phyloP scores from a whole-genome alignment of 176 grass and related monocot genomes.

The Phragmites australis region DNA sequence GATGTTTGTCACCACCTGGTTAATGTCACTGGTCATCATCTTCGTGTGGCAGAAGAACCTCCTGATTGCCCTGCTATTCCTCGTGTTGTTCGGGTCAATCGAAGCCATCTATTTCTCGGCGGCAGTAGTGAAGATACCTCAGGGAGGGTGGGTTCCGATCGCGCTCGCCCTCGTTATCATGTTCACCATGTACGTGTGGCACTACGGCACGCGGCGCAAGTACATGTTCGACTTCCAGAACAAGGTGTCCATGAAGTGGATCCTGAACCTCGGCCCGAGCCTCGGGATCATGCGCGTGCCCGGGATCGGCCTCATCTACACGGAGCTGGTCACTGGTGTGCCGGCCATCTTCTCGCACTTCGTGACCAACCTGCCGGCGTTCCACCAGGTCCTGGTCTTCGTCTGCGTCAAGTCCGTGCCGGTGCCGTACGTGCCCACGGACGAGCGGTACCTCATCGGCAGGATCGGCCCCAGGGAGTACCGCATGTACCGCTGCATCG shows the following conservation, averaged over 20 bases:
- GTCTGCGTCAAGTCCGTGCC: slow-evolving; percentile 69
- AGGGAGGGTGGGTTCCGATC: slow-evolving; percentile 71
- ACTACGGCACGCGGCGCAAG: slow-evolving; percentile 64
- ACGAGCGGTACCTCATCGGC: slow-evolving; percentile 70
- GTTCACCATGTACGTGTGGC: slow-evolving; percentile 73
- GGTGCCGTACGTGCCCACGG: slow-evolving; percentile 52
- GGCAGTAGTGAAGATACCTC: slow-evolving; percentile 58
- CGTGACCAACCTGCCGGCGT: slow-evolving; percentile 77
- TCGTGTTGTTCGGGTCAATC: slow-evolving; percentile 51
- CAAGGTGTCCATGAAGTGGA: slow-evolving; percentile 88
- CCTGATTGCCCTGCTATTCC: slow-evolving; percentile 44
- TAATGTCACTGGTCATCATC: slow-evolving; percentile 73
- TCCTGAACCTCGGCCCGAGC: slow-evolving; percentile 69
- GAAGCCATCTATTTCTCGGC: slow-evolving; percentile 60
- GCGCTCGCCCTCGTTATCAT: slow-evolving; percentile 56
- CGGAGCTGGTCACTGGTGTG: slow-evolving; percentile 65
- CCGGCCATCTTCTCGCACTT: slow-evolving; percentile 82
- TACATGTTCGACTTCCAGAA: slow-evolving; percentile 72
- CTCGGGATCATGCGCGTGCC: slow-evolving; percentile 76
- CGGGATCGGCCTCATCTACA: slow-evolving; percentile 77
- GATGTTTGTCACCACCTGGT: slow-evolving; percentile 68
- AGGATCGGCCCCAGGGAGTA: slow-evolving; percentile 68
- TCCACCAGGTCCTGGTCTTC: slow-evolving; percentile 72
- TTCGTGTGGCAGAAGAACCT: slow-evolving; percentile 72
- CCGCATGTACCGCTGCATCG: slow-evolving; percentile 77